These are phyloP conservation scores for Pyrrhoderma lamaoense DNA, from an alignment of 1,284 basidiomycete species.

Conservation along the genomic window DNA sequence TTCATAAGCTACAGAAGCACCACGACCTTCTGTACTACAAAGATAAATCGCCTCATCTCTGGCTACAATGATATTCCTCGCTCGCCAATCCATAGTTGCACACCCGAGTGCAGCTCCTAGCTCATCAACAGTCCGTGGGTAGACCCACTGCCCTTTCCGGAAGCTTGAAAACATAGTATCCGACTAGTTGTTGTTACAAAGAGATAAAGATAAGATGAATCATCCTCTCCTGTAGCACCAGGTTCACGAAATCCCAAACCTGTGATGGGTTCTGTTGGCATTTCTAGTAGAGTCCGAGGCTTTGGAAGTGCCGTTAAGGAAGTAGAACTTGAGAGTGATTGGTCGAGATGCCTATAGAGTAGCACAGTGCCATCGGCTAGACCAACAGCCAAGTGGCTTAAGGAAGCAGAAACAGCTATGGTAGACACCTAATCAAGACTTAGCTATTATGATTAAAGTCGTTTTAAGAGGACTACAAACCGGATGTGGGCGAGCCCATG, in stretches of 20 bases:
- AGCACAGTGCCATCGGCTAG: conserved; percentile 93
- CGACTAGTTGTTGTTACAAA: conserved; percentile 86
- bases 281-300: conserved; percentile 72
- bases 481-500: conserved; percentile 72
- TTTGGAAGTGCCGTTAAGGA: conserved; percentile 74
- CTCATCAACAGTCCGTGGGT: conserved; percentile 75
- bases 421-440: conserved; percentile 60
- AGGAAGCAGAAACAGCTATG: conserved; percentile 71
- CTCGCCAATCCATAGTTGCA: conserved; percentile 68
- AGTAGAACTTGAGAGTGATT: conserved; percentile 61
- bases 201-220: conserved; percentile 50
- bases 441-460: background rate
- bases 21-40: conserved; percentile 77
- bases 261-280: conserved; percentile 80
- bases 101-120: conserved; percentile 82
- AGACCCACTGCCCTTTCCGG: conserved; percentile 68
- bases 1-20: conserved; percentile 87
- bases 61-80: conserved; percentile 76
- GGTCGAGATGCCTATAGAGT: conserved; percentile 85
- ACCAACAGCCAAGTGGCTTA: conserved; percentile 85
- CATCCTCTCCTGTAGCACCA: conserved; percentile 26
- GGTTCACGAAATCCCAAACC: conserved; percentile 67
- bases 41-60: conserved; percentile 90
- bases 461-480: conserved; percentile 34
- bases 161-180: conserved; percentile 71